A percentile compares a stretch with the other conserved stretches of the same genome.
phyloP scores from a whole-genome alignment of 345 rosid genomes.

The Ricinus communis region DNA sequence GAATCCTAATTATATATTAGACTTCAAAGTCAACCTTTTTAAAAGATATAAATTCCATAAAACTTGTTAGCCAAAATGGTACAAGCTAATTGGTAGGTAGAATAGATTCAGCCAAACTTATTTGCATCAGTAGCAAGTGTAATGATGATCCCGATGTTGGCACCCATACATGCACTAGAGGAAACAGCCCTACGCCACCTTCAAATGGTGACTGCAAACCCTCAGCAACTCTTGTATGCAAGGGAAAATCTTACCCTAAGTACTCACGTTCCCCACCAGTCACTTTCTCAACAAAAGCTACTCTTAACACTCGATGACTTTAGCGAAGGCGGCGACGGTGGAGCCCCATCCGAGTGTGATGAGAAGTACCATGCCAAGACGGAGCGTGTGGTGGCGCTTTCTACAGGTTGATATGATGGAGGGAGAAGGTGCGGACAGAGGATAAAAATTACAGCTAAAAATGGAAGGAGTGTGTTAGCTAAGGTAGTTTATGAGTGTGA shows the following conservation, averaged over 20 bases:
- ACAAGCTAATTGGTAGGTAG: too few relatives aligned
- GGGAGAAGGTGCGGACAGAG: conserved; percentile 35
- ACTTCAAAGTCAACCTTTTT: too few relatives aligned
- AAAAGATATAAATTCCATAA: too few relatives aligned
- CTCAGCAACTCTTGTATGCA: conserved; percentile 19
- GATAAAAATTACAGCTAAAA: conserved; percentile 26
- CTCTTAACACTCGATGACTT: conserved; percentile 39
- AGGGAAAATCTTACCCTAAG: not conserved
- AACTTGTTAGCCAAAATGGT: too few relatives aligned
- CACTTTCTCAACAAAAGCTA: conserved; percentile 26
- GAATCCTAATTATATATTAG: too few relatives aligned
- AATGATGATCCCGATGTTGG: conserved; percentile 37
- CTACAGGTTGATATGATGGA: conserved; percentile 37
- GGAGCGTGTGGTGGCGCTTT: conserved; percentile 36
- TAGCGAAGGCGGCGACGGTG: conserved; percentile 36
- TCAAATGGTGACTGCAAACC: conserved; percentile 19
- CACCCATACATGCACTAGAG: conserved; percentile 26
- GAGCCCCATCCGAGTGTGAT: conserved; percentile 34
- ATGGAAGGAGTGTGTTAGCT: too few relatives aligned
- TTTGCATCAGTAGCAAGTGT: conserved; percentile 29
- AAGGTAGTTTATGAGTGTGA: too few relatives aligned
- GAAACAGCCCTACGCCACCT: not conserved
- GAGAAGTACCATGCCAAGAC: conserved; percentile 18
- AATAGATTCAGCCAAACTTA: too few relatives aligned
- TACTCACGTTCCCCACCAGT: conserved; percentile 38